These are phyloP conservation scores for Lycium ferocissimum DNA, from an alignment of 257 asterid species.

Conservation along the genomic window DNA sequence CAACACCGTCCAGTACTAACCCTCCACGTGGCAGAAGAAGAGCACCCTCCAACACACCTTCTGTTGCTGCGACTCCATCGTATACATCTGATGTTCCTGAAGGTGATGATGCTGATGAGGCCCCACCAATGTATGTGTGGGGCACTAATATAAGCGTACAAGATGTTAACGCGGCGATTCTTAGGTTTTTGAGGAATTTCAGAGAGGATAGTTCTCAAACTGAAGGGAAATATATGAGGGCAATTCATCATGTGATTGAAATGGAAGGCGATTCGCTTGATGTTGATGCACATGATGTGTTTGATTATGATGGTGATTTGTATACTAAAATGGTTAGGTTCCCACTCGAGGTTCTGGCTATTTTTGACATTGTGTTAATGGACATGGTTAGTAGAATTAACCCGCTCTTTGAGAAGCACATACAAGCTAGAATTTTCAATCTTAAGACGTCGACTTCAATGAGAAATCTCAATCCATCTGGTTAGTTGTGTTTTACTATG, in stretches of 20 bases:
- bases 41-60: constrained; percentile 49
- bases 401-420: constrained; percentile 88
- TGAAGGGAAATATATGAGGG: constrained; percentile 88
- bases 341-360: constrained; percentile 96
- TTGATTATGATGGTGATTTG: constrained; percentile 73
- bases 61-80: constrained; percentile 68
- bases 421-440: constrained; percentile 89
- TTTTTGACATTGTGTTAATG: constrained; percentile 91
- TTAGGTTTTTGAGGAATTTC: constrained; percentile 83
- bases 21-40: constrained; percentile 59
- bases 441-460: constrained; percentile 77
- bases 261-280: constrained; percentile 97
- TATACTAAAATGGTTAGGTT: constrained; percentile 91
- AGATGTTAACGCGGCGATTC: constrained; percentile 85
- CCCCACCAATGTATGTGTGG: constrained; percentile 95
- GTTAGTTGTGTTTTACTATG: constrained; percentile 41
- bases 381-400: constrained; percentile 79
- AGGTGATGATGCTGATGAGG: constrained; percentile 58
- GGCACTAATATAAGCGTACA: constrained; percentile 92
- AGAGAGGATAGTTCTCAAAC: constrained; percentile 65
- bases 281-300: constrained; percentile 87
- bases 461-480: constrained; percentile 97
- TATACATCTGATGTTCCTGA: constrained; percentile 69
- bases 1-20: constrained; percentile 62
- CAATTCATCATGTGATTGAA: constrained; percentile 73